phyloP scores from a whole-genome alignment of 2,329 filamentous ascomycete species.

The Neofusicoccum parvum region DNA sequence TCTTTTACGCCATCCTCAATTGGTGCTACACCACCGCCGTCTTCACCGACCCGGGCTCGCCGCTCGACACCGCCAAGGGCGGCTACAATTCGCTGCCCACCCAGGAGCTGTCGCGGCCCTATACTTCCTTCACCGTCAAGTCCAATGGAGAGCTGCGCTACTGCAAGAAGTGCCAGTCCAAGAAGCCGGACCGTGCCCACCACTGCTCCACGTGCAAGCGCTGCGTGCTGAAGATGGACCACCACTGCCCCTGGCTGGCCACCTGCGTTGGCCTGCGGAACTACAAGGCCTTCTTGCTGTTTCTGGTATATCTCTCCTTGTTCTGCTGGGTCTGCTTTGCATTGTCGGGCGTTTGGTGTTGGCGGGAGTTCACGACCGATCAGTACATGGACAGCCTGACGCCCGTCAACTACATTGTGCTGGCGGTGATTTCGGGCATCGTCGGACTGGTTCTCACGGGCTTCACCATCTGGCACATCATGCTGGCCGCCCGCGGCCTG shows the following conservation, averaged over 20 bases:
- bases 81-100: slow-evolving; percentile 83
- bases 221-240: slow-evolving; percentile 99
- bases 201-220: slow-evolving; percentile 94
- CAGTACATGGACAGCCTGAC: slow-evolving; percentile 74
- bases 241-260: slow-evolving; percentile 97
- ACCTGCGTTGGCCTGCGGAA: slow-evolving; percentile 93
- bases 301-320: slow-evolving; percentile 83
- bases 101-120: slow-evolving; percentile 58
- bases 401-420: slow-evolving; percentile 87
- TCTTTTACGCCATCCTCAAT: slow-evolving; percentile 78
- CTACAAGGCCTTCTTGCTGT: slow-evolving; percentile 93
- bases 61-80: slow-evolving; percentile 44
- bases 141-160: slow-evolving; percentile 83
- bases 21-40: slow-evolving; percentile 91
- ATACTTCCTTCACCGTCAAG: slow-evolving; percentile 87
- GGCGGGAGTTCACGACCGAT: slow-evolving; percentile 73
- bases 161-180: slow-evolving; percentile 95
- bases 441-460: slow-evolving; percentile 86
- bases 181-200: slow-evolving; percentile 93
- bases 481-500: slow-evolving; percentile 74
- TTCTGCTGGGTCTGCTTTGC: slow-evolving; percentile 83
- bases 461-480: slow-evolving; percentile 91
- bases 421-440: slow-evolving; percentile 85
- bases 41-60: slow-evolving; percentile 83
- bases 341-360: slow-evolving; percentile 81